phyloP scores from a whole-genome alignment of 805 yeast species.

The Millerozyma miso region DNA sequence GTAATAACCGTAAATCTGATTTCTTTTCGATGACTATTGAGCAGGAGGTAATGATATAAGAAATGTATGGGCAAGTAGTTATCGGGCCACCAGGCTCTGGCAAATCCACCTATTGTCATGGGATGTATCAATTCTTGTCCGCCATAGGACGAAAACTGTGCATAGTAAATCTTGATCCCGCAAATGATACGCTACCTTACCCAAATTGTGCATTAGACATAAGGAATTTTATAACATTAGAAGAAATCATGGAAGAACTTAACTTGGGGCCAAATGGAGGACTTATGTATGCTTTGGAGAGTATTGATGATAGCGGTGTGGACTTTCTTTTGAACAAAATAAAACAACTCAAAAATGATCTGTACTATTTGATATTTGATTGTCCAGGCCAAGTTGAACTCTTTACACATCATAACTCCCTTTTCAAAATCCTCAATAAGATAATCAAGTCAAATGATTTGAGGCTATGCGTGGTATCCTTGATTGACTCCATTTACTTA shows the following conservation, averaged over 20 bases:
- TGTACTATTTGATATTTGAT: conserved; percentile 71
- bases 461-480: conserved; percentile 77
- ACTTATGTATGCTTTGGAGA: conserved; percentile 52
- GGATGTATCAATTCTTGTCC: conserved; percentile 85
- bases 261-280: conserved; percentile 96
- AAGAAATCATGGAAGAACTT: conserved; percentile 81
- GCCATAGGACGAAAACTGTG: conserved; percentile 90
- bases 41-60: background rate
- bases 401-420: conserved; percentile 82
- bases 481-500: conserved; percentile 77
- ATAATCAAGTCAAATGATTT: conserved; percentile 56
- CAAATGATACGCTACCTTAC: conserved; percentile 69
- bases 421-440: conserved; percentile 60
- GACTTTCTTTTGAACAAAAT: conserved; percentile 58
- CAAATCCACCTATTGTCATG: conserved; percentile 90
- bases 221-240: conserved; percentile 69
- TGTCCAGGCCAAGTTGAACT: conserved; percentile 97
- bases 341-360: conserved; percentile 47
- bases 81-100: conserved; percentile 99
- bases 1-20: too few relatives aligned
- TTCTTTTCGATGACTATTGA: background rate
- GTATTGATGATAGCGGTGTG: conserved; percentile 36
- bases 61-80: conserved; percentile 79
- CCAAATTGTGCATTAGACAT: conserved; percentile 69
- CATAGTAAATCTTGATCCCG: conserved; percentile 90